Base-by-base conservation (phyloP, 768 basidiomycete species). In the Hericium rajendrae region DNA sequence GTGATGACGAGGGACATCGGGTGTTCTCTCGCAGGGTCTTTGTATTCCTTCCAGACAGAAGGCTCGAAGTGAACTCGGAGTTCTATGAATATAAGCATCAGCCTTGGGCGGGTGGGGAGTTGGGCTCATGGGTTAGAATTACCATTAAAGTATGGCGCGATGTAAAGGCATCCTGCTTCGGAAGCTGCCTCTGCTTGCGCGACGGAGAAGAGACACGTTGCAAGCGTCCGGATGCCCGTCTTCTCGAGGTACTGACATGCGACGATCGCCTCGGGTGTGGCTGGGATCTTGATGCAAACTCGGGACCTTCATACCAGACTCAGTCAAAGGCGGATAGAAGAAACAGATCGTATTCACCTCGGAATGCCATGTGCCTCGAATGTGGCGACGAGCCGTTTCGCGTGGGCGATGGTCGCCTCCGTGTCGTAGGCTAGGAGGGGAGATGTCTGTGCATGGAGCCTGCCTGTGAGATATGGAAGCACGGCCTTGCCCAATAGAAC, bases 81-180 rank as follows among this genome's bases (percentile, higher is more conserved):
- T 58, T 79, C 77, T 78, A 12, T 12, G 49, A n/a, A 4, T 46
- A 6, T 22, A 15, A 22, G 6, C 43, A 46, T 15, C n/a, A 18
- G 51, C 3, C 16, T 3, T 22, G 46, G 43, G 10, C 37, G 50
- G 16, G 37, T 12, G 3, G 48, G 48, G 39, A 32, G 64, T n/a
- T 52, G 60, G 40, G 6, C 65, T 40, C 15, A 53, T 50, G 13
- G 18, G 9, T 20, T 16, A 22, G 26, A 28, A 57, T 15, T 50
- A 76, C 78, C 80, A 65, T 83, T 82, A 68, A 79, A 80, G 66
- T 83, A 83, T 1, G 81, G 80, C 12, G 78, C 72, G 54, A 82
- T 71, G 63, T 77, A 79, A 32, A 74, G 68, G 64, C 80, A 82
- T 6, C 73, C 72, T 6, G 79, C 81, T 63, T 81, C 78, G 37